phyloP scores from a whole-genome alignment of 2,329 filamentous ascomycete species.

The Fusarium ambrosium region DNA sequence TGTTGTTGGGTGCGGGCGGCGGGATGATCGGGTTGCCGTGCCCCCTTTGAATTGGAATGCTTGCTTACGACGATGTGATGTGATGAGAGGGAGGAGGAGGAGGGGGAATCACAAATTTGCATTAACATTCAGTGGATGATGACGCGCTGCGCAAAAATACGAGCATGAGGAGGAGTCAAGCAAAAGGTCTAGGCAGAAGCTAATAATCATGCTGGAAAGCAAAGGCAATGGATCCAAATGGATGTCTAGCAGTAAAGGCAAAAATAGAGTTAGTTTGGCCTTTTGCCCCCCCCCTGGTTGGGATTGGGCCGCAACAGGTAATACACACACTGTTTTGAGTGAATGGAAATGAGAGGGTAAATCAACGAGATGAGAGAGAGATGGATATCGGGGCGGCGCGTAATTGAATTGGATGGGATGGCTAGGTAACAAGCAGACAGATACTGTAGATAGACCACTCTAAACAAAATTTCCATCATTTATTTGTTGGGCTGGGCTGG shows the following conservation, averaged over 20 bases:
- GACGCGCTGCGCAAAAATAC: not conserved
- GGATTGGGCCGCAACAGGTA: not conserved
- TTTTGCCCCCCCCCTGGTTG: no score
- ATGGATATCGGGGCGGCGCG: not conserved
- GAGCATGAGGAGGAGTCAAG: not conserved
- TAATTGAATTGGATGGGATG: not conserved
- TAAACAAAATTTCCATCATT: not conserved
- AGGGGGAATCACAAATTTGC: not conserved
- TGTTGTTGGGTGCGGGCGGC: conserved; percentile 8
- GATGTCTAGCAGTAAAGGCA: not conserved
- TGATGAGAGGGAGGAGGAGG: not conserved
- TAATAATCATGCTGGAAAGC: not conserved
- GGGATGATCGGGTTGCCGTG: conserved; percentile 15
- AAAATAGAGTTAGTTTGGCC: conserved; percentile 13
- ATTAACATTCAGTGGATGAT: not conserved
- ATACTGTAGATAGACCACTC: not conserved
- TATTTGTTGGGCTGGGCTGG: conserved; percentile 13
- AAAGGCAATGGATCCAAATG: not conserved
- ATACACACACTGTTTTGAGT: not conserved
- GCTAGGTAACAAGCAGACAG: not conserved
- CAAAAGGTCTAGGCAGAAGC: not conserved
- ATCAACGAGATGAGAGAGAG: not conserved
- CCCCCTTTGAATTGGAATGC: conserved; percentile 11
- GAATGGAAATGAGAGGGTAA: conserved; percentile 4
- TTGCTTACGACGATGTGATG: conserved; percentile 3